phyloP scores from a whole-genome alignment of 768 basidiomycete genomes.

The Serpula lacrymans region DNA sequence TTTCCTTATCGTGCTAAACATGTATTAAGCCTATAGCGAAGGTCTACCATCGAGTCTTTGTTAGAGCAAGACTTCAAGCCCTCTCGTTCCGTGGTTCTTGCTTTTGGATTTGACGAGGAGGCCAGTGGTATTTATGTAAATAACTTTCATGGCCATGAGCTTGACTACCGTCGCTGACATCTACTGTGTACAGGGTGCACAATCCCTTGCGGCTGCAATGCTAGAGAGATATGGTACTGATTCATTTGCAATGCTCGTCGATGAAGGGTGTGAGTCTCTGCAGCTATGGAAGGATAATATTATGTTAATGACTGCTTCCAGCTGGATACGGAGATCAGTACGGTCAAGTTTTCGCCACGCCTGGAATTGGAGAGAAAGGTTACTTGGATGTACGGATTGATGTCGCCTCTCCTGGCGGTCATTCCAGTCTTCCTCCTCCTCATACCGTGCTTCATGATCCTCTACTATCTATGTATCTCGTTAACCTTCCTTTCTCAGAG shows the following conservation, averaged over 20 bases:
- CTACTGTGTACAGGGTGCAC: constrained; percentile 47
- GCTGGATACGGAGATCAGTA: constrained; percentile 50
- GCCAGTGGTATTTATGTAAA: constrained; percentile 46
- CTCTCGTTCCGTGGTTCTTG: constrained; percentile 54
- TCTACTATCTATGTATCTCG: constrained; percentile 7
- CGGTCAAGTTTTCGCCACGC: constrained; percentile 55
- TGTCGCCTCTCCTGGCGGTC: constrained; percentile 72
- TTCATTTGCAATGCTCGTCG: constrained; percentile 74
- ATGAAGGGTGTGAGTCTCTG: constrained; percentile 70
- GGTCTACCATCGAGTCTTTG: constrained; percentile 60
- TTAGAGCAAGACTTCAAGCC: constrained; percentile 63
- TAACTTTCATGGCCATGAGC: neutral
- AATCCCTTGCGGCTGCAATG: constrained; percentile 43
- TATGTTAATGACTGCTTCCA: too few species aligned
- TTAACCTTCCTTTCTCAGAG: constrained; percentile 39
- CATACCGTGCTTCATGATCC: constrained; percentile 59
- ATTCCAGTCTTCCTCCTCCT: constrained; percentile 77
- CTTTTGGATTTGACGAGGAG: constrained; percentile 81
- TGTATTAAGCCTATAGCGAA: constrained; percentile 13
- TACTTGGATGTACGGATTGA: constrained; percentile 60
- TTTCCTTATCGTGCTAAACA: neutral
- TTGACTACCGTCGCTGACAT: neutral
- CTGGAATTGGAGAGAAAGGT: constrained; percentile 75
- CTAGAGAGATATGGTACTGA: constrained; percentile 63
- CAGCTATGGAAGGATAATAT: constrained; percentile 1